Conservation (phyloP, 208 protist genomes). For the Trypanosoma lewisi region DNA sequence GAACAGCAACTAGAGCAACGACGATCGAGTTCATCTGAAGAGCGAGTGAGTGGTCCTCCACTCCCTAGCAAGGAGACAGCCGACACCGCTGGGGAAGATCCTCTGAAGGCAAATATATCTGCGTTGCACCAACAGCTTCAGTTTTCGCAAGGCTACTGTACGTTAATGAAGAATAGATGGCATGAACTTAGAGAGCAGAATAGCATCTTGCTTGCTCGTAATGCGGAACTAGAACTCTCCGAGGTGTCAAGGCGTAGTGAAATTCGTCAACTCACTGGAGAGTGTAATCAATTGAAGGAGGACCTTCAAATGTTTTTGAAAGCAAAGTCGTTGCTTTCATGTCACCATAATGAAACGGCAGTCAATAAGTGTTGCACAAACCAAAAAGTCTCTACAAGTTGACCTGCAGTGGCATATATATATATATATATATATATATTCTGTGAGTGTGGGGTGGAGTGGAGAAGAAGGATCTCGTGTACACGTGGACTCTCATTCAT, state of each 20-base stretch:
- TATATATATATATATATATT: conserved; percentile 10
- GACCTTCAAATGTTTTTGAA: conserved; percentile 17
- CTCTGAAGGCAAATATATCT: background rate
- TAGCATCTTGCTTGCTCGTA: conserved; percentile 6
- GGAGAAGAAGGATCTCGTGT: no score
- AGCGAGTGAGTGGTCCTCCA: conserved; percentile 1
- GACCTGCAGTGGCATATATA: background rate
- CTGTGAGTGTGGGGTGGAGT: no score
- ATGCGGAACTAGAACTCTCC: conserved; percentile 8
- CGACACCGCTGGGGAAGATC: background rate
- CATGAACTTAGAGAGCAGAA: conserved; percentile 14
- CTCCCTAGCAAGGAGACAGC: background rate
- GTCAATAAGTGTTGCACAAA: background rate
- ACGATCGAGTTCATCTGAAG: conserved; percentile 5
- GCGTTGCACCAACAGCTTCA: conserved; percentile 9
- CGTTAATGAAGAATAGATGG: conserved; percentile 19
- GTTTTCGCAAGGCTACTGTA: conserved; percentile 16
- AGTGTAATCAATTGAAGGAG: conserved; percentile 16
- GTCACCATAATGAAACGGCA: background rate
- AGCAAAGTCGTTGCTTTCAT: conserved; percentile 7
- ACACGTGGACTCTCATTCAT: no score
- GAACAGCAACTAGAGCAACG: conserved; percentile 13
- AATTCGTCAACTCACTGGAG: conserved; percentile 3
- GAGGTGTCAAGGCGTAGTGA: conserved; percentile 1
- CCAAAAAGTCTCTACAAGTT: background rate